Evolutionary conservation across 805 yeast genomes (phyloP).

Genomic region (Jamesozyma jinghongensis): DNA sequence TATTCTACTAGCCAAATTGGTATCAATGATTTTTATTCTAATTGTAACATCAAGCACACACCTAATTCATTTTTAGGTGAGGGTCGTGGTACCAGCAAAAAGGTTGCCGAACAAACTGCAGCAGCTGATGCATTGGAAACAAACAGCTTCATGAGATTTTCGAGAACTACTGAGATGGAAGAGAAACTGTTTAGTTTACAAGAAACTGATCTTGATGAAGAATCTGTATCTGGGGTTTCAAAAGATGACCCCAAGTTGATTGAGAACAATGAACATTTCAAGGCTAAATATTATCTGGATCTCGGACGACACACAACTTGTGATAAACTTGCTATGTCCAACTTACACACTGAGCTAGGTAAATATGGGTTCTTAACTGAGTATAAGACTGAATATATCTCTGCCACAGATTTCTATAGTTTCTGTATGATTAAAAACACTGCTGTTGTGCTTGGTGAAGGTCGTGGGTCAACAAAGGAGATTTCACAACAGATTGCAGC

Average conservation of each 20-base stretch:
- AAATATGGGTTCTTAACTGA: slow-evolving; percentile 9
- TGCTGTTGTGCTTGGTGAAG: slow-evolving; percentile 7
- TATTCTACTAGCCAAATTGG: slow-evolving; percentile 9
- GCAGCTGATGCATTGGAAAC: slow-evolving; percentile 7
- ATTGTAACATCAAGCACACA: slow-evolving; percentile 6
- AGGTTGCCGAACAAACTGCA: slow-evolving; percentile 12
- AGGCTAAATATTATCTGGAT: slow-evolving; percentile 1
- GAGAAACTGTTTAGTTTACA: background rate
- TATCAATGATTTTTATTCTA: slow-evolving; percentile 7
- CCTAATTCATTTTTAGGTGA: slow-evolving; percentile 7
- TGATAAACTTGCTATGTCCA: slow-evolving; percentile 10
- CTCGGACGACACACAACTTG: slow-evolving; percentile 4
- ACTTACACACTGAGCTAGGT: slow-evolving; percentile 9
- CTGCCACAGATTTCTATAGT: slow-evolving; percentile 4
- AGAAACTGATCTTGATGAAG: background rate
- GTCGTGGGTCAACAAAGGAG: slow-evolving; percentile 8
- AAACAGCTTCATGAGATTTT: background rate
- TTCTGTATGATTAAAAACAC: slow-evolving; percentile 5
- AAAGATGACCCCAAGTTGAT: background rate
- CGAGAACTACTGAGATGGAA: background rate
- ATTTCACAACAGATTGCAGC: slow-evolving; percentile 11
- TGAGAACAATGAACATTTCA: slow-evolving; percentile 2
- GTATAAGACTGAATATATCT: slow-evolving; percentile 6
- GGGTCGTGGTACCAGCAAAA: slow-evolving; percentile 12
- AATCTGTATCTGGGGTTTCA: background rate